These are phyloP conservation scores for Fragaria nilgerrensis DNA, from an alignment of 306 rosid species.

Conservation along the genomic window DNA sequence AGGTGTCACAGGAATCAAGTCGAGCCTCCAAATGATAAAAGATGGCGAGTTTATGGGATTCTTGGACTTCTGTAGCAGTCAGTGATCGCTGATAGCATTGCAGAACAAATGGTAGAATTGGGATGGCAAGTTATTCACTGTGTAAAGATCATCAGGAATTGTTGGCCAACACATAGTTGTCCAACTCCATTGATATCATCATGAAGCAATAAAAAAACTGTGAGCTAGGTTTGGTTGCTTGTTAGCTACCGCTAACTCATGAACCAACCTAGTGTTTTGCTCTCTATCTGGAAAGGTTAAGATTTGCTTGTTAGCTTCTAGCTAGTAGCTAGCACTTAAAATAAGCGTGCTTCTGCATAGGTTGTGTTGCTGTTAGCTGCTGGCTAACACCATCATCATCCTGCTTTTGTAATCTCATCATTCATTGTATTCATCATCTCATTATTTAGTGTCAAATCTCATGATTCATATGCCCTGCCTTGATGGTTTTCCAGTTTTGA, in stretches of 20 bases:
- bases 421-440: not conserved
- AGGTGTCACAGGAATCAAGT: conserved; percentile 67
- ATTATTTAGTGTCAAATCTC: not conserved
- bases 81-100: conserved; percentile 30
- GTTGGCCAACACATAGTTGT: conserved; percentile 74
- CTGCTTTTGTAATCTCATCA: conserved; percentile 1
- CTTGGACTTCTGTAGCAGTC: conserved; percentile 60
- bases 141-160: not conserved
- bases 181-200: conserved; percentile 29
- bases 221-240: conserved; percentile 9
- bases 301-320: conserved; percentile 6
- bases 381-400: conserved; percentile 38
- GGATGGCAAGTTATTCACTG: not conserved
- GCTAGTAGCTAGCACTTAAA: conserved; percentile 14
- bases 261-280: not conserved
- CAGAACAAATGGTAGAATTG: not conserved
- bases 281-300: not conserved
- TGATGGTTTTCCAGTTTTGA: not conserved
- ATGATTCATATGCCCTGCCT: too few relatives aligned
- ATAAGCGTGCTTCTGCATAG: not conserved
- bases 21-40: conserved; percentile 58
- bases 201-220: conserved; percentile 20
- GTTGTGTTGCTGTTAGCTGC: conserved; percentile 38
- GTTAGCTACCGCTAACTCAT: conserved; percentile 56
- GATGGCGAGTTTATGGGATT: conserved; percentile 91